Evolutionary conservation across 345 rosid species (phyloP), one percentile per base, ranked within the genome.

Genomic region (Sisymbrium irio): DNA sequence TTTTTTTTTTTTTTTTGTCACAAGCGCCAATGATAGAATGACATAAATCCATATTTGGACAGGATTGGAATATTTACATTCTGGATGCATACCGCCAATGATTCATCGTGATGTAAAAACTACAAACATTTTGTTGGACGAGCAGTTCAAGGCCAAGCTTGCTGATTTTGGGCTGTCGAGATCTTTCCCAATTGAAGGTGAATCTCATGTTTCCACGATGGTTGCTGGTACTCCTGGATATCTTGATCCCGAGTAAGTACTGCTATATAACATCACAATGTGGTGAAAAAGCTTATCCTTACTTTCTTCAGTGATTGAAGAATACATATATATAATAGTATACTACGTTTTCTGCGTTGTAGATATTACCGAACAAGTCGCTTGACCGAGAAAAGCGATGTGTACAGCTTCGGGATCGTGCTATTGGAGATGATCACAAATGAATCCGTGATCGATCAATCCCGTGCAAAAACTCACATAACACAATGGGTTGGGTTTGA

Each of bases 321-420:
- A 18, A 41, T 4, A 33, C n/a, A 42, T 22, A n/a, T n/a, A n/a
- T n/a, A n/a, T n/a, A n/a, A n/a, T n/a, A n/a, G n/a, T n/a, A n/a
- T n/a, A n/a, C n/a, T 32, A 11, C 3, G 55, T 30, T 2, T 49
- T 12, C 13, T 22, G 20, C 9, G 15, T 39, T 13, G 41, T 74
- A 81, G 82, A 64, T 71, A 54, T 44, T 69, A 64, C 41, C 20
- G 19, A 30, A 81, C 81, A 22, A 65, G 65, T 70, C 77, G 61
- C 14, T 54, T 85, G 13, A 61, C 73, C 1, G 77, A 68, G 75
- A 85, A 79, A 47, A 87, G 84, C 30, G 88, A 85, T 67, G 77
- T 87, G 9, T 87, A 83, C 39, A 82, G 85, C 41, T 87, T 81
- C 9, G 85, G 88, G 22, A 77, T 87, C 30, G 51, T 85, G 18